Evolutionary conservation across 1,284 basidiomycete genomes (phyloP).

Genomic region (Ustilago curta): DNA sequence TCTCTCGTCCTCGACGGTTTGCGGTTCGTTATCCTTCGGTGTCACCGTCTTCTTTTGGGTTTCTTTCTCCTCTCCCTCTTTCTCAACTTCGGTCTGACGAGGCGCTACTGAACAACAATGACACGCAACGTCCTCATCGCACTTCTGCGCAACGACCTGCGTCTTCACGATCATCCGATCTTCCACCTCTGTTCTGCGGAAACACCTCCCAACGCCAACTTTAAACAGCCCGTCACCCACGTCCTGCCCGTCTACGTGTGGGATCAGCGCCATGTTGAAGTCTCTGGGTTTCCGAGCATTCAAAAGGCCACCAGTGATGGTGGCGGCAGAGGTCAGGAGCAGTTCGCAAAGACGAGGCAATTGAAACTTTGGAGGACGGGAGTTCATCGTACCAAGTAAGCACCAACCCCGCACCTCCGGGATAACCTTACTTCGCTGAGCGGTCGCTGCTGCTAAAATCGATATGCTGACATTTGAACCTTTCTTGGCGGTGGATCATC

Average conservation of each 20-base stretch:
- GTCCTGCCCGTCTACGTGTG: slow-evolving; percentile 61
- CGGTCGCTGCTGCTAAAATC: too few species aligned
- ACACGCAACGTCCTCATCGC: slow-evolving; percentile 51
- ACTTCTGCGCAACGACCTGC: slow-evolving; percentile 58
- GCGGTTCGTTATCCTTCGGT: too few species aligned
- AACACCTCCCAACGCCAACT: slow-evolving; percentile 26
- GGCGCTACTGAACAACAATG: slow-evolving; percentile 11
- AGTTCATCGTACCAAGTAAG: slow-evolving; percentile 38
- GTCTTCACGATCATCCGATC: slow-evolving; percentile 62
- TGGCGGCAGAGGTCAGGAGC: slow-evolving; percentile 23
- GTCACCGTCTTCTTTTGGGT: background rate
- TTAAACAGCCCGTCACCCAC: slow-evolving; percentile 55
- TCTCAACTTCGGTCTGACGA: background rate
- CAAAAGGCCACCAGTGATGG: slow-evolving; percentile 32
- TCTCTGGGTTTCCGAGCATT: slow-evolving; percentile 51
- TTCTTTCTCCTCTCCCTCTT: slow-evolving; percentile 9
- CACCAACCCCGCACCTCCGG: too few species aligned
- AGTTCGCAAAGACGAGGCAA: slow-evolving; percentile 50
- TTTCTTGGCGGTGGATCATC: too few species aligned
- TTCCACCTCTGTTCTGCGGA: slow-evolving; percentile 52
- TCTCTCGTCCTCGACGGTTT: background rate
- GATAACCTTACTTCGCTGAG: too few species aligned
- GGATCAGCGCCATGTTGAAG: slow-evolving; percentile 56
- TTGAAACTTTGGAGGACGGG: slow-evolving; percentile 56
- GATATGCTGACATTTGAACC: too few species aligned